A percentile compares a stretch with the other conserved stretches of the same genome.
Evolutionary conservation across 768 basidiomycete genomes (phyloP).

Genomic region (Leucosporidium yakuticum): DNA sequence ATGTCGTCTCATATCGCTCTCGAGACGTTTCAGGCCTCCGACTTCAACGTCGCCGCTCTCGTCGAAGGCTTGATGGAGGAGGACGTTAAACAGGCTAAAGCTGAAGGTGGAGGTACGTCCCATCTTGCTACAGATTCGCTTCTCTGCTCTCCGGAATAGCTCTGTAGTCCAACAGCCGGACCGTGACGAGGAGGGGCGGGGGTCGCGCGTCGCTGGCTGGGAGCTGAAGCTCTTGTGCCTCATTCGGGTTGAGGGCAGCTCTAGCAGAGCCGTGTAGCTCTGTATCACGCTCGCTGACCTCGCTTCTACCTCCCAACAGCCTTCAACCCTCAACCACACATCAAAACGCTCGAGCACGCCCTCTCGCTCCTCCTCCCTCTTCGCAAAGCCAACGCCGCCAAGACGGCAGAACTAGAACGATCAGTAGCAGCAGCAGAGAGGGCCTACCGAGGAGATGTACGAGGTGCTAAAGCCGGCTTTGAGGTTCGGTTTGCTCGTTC

Average conservation of each 20-base stretch:
- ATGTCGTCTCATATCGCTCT: slow-evolving; percentile 20
- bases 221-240: neutral
- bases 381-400: slow-evolving; percentile 80
- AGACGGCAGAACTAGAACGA: slow-evolving; percentile 88
- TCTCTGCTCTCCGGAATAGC: neutral
- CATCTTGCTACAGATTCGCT: too few relatives aligned
- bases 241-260: neutral
- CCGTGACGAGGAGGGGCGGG: neutral
- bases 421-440: slow-evolving; percentile 79
- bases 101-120: slow-evolving; percentile 7
- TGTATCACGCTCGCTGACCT: neutral
- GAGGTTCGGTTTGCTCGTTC: slow-evolving; percentile 54
- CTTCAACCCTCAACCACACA: slow-evolving; percentile 47
- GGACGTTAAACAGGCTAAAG: slow-evolving; percentile 18
- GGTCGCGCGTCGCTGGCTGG: slow-evolving; percentile 1
- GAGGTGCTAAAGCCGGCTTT: slow-evolving; percentile 86
- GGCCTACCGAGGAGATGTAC: slow-evolving; percentile 89
- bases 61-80: slow-evolving; percentile 31
- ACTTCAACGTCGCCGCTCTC: slow-evolving; percentile 33
- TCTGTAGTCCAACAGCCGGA: neutral
- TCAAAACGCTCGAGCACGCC: slow-evolving; percentile 81
- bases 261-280: neutral
- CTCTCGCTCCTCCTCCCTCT: slow-evolving; percentile 81
- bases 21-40: slow-evolving; percentile 31
- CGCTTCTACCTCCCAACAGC: slow-evolving; percentile 12